These are phyloP conservation scores for Penicillium sp. DNA, from an alignment of 2,329 filamentous ascomycete genomes.

Conservation along the genomic window DNA sequence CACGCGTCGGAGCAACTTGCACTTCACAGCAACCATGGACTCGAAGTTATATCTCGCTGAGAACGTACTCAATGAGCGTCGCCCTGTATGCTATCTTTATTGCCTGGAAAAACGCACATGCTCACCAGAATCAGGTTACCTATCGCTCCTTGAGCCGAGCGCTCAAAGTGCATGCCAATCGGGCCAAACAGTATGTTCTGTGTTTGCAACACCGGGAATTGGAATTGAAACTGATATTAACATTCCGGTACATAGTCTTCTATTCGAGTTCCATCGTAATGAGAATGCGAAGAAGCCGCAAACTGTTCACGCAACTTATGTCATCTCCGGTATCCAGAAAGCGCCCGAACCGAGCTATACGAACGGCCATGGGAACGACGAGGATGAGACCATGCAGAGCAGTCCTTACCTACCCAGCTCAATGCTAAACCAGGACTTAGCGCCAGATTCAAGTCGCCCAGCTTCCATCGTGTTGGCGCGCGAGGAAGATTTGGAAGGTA, in stretches of 20 bases:
- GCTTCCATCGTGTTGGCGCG: slow-evolving; percentile 65
- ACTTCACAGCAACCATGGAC: slow-evolving; percentile 45
- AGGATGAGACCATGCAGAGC: slow-evolving; percentile 63
- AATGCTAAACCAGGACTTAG: slow-evolving; percentile 53
- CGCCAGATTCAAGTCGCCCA: slow-evolving; percentile 54
- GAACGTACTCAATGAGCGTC: slow-evolving; percentile 72
- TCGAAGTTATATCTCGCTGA: slow-evolving; percentile 72
- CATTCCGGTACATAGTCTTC: slow-evolving; percentile 59
- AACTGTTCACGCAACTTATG: slow-evolving; percentile 87
- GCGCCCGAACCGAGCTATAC: slow-evolving; percentile 32
- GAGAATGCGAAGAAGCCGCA: slow-evolving; percentile 73
- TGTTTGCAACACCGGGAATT: not conserved
- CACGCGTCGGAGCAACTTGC: slow-evolving; percentile 32
- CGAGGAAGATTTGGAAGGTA: slow-evolving; percentile 72
- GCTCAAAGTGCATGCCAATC: slow-evolving; percentile 78
- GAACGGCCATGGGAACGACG: slow-evolving; percentile 58
- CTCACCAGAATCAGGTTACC: slow-evolving; percentile 62
- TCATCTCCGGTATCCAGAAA: slow-evolving; percentile 70
- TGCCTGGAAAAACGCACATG: not conserved
- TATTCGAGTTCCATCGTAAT: slow-evolving; percentile 77
- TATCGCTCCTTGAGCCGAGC: slow-evolving; percentile 82
- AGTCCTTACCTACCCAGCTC: slow-evolving; percentile 68
- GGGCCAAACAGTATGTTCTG: slow-evolving; percentile 76
- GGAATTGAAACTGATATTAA: slow-evolving; percentile 8
- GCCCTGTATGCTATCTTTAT: slow-evolving; percentile 56